phyloP scores from a whole-genome alignment of 352 stramenopile species.

The Phytophthora ramorum region DNA sequence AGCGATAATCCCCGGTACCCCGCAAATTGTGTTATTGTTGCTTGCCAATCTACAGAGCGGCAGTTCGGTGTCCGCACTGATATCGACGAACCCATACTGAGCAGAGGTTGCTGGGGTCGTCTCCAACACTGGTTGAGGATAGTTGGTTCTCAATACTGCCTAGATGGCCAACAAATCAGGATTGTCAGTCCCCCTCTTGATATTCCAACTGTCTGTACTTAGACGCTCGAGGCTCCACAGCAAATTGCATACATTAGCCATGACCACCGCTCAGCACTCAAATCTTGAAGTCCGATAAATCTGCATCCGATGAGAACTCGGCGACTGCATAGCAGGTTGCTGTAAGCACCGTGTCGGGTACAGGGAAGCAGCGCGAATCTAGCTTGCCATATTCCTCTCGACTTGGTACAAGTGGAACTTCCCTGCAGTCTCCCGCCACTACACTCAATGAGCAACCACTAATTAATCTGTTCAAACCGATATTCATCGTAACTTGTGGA shows the following conservation, averaged over 20 bases:
- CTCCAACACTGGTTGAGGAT: neutral
- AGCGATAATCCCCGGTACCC: neutral
- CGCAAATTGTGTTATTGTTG: neutral
- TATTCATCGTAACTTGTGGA: neutral
- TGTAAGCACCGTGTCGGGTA: neutral
- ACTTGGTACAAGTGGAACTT: neutral
- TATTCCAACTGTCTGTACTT: neutral
- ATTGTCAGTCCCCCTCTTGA: neutral
- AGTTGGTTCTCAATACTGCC: neutral
- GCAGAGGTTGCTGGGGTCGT: neutral
- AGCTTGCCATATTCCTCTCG: neutral
- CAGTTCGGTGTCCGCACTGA: neutral
- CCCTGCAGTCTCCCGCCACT: neutral
- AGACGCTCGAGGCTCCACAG: neutral
- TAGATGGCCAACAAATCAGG: neutral
- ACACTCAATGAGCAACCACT: neutral
- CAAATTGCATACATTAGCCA: neutral
- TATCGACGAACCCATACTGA: neutral
- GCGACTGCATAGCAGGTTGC: conserved; percentile 1
- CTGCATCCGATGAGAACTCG: neutral
- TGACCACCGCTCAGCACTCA: neutral
- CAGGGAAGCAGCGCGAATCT: neutral
- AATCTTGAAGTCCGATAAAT: neutral
- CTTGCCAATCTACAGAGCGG: neutral
- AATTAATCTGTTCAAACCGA: neutral